Percentiles rank a stretch among this genome's conserved stretches.
These are phyloP conservation scores for Rhizoclosmatium sp. DNA, from an alignment of 192 early-diverging fungal species.

Conservation along the genomic window DNA sequence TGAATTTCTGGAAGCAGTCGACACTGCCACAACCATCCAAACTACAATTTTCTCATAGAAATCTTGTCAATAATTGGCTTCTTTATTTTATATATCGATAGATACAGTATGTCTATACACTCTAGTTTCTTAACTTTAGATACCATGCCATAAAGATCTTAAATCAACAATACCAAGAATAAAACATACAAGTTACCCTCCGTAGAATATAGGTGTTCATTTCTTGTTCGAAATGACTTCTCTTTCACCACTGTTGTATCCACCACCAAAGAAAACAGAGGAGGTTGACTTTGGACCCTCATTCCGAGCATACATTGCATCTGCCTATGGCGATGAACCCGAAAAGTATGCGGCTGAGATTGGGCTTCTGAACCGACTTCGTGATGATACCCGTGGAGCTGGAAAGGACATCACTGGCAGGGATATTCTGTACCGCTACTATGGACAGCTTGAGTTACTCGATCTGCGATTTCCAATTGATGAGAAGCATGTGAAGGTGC, in stretches of 20 bases:
- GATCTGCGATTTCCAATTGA: slow-evolving; percentile 94
- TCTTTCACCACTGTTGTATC: slow-evolving; percentile 33
- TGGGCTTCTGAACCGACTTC: slow-evolving; percentile 83
- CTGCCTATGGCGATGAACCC: slow-evolving; percentile 91
- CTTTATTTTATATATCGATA: no score
- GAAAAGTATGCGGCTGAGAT: slow-evolving; percentile 87
- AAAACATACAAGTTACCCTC: no score
- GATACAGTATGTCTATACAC: no score
- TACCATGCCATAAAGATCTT: no score
- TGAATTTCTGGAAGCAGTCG: no score
- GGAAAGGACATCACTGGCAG: slow-evolving; percentile 92
- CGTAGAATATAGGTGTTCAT: no score
- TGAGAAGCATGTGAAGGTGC: slow-evolving; percentile 87
- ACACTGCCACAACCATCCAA: no score
- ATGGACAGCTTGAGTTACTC: slow-evolving; percentile 93
- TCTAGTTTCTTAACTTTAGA: no score
- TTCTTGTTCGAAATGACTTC: no score
- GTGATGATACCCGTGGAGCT: slow-evolving; percentile 93
- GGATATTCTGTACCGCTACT: slow-evolving; percentile 96
- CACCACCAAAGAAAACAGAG: slow-evolving; percentile 87
- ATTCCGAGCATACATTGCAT: slow-evolving; percentile 85
- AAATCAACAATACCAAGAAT: no score
- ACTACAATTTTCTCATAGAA: no score
- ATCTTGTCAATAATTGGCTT: no score
- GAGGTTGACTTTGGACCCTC: slow-evolving; percentile 89